Evolutionary conservation across 257 asterid genomes (phyloP).

Genomic region (Lithospermum erythrorhizon): DNA sequence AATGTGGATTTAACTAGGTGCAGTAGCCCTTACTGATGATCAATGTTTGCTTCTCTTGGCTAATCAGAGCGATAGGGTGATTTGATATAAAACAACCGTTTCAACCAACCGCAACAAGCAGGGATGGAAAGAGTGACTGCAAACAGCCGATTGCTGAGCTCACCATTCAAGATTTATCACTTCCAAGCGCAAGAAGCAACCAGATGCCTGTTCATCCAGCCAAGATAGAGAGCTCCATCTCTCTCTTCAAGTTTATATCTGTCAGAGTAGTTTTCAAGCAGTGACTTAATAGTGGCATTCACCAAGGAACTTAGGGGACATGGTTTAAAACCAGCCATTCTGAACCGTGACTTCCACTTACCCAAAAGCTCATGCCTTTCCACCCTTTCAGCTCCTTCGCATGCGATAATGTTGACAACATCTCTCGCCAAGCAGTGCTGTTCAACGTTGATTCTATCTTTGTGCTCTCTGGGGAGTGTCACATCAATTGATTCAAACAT

Average conservation of each 20-base stretch:
- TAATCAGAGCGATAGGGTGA: not conserved
- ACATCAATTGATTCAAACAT: conserved; percentile 90
- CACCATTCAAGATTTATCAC: conserved; percentile 16
- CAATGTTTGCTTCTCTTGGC: not conserved
- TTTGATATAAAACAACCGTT: not conserved
- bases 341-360: conserved; percentile 64
- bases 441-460: conserved; percentile 62
- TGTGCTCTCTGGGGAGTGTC: conserved; percentile 57
- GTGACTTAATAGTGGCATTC: conserved; percentile 27
- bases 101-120: not conserved
- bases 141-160: not conserved
- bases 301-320: conserved; percentile 56
- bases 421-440: conserved; percentile 79
- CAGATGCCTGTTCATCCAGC: conserved; percentile 95
- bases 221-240: conserved; percentile 63
- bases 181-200: conserved; percentile 93
- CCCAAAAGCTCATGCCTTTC: conserved; percentile 88
- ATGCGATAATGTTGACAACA: conserved; percentile 69
- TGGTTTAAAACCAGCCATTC: conserved; percentile 66
- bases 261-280: conserved; percentile 53
- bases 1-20: no score
- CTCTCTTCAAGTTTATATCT: conserved; percentile 45
- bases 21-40: not conserved
- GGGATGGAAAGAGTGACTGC: not conserved
- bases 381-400: conserved; percentile 74